phyloP scores from a whole-genome alignment of 208 protist genomes.

The Leishmania tarentolae region DNA sequence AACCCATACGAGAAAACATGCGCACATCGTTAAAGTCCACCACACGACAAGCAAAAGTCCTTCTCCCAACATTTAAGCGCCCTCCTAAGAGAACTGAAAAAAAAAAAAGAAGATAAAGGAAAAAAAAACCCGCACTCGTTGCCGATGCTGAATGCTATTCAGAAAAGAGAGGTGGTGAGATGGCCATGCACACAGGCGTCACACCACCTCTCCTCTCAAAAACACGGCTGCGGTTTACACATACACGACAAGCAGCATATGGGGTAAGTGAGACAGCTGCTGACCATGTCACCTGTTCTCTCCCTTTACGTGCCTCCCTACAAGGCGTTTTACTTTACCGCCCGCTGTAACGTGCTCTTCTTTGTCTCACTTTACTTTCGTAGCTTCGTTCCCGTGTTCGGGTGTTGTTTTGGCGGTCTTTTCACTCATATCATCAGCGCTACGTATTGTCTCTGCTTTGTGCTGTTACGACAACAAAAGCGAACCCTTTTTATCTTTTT shows the following conservation, averaged over 20 bases:
- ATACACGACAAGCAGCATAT: background rate
- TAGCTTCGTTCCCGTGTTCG: no score
- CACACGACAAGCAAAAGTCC: background rate
- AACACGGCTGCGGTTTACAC: background rate
- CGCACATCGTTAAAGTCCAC: background rate
- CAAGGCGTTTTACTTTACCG: background rate
- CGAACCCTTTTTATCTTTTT: background rate
- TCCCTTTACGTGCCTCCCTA: background rate
- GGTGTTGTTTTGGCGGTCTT: no score
- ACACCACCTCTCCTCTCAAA: background rate
- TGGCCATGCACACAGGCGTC: background rate
- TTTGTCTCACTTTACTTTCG: no score
- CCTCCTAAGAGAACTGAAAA: background rate
- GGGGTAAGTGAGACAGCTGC: background rate
- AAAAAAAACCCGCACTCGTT: background rate
- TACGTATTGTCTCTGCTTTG: background rate
- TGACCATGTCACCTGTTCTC: background rate
- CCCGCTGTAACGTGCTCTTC: background rate
- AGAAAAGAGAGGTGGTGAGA: background rate
- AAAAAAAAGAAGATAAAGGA: background rate
- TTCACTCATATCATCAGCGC: no score
- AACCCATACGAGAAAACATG: background rate
- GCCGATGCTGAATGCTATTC: background rate
- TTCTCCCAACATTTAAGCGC: background rate
- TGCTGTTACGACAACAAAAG: background rate